These are phyloP conservation scores for Saccharomyces uvarum DNA, from an alignment of 1,139 yeast species.

Conservation along the genomic window DNA sequence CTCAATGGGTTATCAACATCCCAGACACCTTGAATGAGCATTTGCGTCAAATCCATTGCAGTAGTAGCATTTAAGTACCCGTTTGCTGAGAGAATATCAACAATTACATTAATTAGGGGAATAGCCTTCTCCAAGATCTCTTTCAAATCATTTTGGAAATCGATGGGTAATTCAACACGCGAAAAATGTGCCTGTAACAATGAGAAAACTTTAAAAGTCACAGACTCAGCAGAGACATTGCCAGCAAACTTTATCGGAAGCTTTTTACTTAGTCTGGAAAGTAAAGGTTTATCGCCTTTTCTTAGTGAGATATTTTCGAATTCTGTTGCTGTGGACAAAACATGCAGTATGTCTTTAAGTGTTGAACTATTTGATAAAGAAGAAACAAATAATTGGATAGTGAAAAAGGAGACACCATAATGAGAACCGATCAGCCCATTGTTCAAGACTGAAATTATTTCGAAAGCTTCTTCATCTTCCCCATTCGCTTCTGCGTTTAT, in stretches of 20 bases:
- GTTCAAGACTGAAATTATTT: constrained; percentile 36
- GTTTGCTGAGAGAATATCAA: constrained; percentile 72
- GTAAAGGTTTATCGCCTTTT: constrained; percentile 44
- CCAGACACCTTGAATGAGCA: constrained; percentile 86
- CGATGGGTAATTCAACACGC: constrained; percentile 52
- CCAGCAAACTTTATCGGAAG: constrained; percentile 56
- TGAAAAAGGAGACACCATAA: constrained; percentile 53
- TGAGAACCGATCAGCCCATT: constrained; percentile 51
- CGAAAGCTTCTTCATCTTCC: constrained; percentile 1
- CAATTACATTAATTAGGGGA: constrained; percentile 54
- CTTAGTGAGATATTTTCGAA: constrained; percentile 59
- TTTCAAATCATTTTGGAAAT: constrained; percentile 51
- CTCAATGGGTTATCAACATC: constrained; percentile 68
- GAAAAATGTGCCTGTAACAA: constrained; percentile 78
- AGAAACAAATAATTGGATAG: constrained; percentile 52
- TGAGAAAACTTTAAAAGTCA: constrained; percentile 56
- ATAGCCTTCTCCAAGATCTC: constrained; percentile 44
- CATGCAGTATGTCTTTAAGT: constrained; percentile 57
- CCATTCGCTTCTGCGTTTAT: constrained; percentile 29
- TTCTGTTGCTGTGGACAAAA: constrained; percentile 55
- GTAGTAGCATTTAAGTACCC: constrained; percentile 71
- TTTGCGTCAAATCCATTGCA: constrained; percentile 84
- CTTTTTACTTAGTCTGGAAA: constrained; percentile 47
- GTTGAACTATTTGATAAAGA: constrained; percentile 50
- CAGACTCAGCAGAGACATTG: constrained; percentile 41